Evolutionary conservation across 495 filamentous ascomycete genomes (phyloP), one percentile per base, ranked within the genome.

Genomic region (Trichoderma asperelloides): DNA sequence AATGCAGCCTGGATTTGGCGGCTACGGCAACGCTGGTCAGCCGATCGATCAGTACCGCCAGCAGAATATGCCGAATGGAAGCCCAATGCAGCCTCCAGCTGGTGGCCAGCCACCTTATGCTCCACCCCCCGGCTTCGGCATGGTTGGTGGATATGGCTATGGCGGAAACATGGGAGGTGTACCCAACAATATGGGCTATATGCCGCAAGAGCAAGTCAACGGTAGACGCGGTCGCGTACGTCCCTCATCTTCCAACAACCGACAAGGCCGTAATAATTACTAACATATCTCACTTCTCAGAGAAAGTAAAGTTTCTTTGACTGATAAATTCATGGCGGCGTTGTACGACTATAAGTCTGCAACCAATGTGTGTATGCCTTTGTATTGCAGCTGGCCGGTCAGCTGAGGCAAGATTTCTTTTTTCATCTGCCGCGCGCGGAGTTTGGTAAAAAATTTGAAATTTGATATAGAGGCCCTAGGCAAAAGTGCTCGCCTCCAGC

Each of bases 181-280:
- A 72, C 78, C 72, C 67, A 75, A 74, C 64, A 37, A 37, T 37
- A 75, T 78, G 74, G 78, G 74, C 41, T 81, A 84, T 66, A 77
- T 79, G 71, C 80, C 77, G 66, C 76, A 82, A 69, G 78, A 81
- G 68, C 80, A 77, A 67, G 79, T 77, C 71, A 82, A 78, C 74
- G 68, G 78, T 67, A 76, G 82, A 72, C 77, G 83, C 67, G 81
- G 82, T 77, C 78, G 82, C 70, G 82, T 84, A 80, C 74, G 82
- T 80, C 78, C 69, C 55, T 60, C 55, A 30, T 60, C 55, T 60
- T 60, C 55, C 12, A 60, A 60, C 12, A 60, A 30, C 16, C 55
- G 55, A 28, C 55, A 60, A 25, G 55, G 55, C 13, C 55, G 55
- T 25, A 60, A 60, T n/a, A 60, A 60, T 18, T 60, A 60, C 55